Conservation (phyloP, 352 stramenopile genomes). For the Elongisporangium prolatum region DNA sequence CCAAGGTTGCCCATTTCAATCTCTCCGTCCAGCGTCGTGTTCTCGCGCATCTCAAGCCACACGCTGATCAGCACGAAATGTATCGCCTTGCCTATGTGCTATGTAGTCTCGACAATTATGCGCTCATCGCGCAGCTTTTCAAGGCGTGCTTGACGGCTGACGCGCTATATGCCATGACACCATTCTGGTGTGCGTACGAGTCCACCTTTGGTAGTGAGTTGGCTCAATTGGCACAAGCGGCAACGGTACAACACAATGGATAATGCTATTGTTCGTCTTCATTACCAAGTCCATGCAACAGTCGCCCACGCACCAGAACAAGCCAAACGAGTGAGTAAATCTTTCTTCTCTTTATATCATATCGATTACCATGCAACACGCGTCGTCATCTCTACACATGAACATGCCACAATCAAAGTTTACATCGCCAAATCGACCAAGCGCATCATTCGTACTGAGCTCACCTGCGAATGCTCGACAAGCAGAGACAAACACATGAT, state of each 20-base stretch:
- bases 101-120: slow-evolving; percentile 38
- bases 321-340: not conserved
- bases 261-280: not conserved
- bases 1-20: slow-evolving; percentile 63
- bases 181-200: slow-evolving; percentile 58
- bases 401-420: not conserved
- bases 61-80: slow-evolving; percentile 39
- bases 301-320: not conserved
- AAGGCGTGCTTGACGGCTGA: slow-evolving; percentile 22
- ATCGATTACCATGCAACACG: not conserved
- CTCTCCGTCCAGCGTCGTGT: slow-evolving; percentile 41
- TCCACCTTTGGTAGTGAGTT: slow-evolving; percentile 32
- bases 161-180: slow-evolving; percentile 9
- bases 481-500: not conserved
- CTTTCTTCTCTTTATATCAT: not conserved
- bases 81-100: slow-evolving; percentile 45
- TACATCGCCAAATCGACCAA: no score
- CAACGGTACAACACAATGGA: not conserved
- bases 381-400: not conserved
- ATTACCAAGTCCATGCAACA: not conserved
- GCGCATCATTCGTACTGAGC: no score
- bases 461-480: not conserved
- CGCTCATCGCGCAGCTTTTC: slow-evolving; percentile 31
- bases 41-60: slow-evolving; percentile 33
- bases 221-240: slow-evolving; percentile 10